Conservation (phyloP, 106 monocot species). For the Ottelia alismoides region DNA sequence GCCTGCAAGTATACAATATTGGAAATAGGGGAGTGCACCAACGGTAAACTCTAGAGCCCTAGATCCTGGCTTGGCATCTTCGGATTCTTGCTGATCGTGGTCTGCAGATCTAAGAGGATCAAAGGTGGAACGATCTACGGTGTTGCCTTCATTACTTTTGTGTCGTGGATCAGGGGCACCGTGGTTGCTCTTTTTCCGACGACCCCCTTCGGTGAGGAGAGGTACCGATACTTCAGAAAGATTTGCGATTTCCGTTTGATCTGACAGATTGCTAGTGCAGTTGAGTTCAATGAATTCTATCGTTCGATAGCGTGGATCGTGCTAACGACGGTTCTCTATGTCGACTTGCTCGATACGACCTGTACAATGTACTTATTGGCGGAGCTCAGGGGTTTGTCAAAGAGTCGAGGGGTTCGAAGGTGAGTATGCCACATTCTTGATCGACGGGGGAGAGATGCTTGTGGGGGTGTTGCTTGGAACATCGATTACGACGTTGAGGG, state of each 20-base stretch:
- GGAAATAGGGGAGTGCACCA: constrained; percentile 24
- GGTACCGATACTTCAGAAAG: constrained; percentile 38
- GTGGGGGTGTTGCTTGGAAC: constrained; percentile 37
- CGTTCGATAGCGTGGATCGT: constrained; percentile 26
- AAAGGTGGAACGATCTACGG: constrained; percentile 62
- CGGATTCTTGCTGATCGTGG: constrained; percentile 39
- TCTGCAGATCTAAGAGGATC: constrained; percentile 17
- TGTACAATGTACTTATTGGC: constrained; percentile 76
- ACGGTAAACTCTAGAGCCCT: constrained; percentile 30
- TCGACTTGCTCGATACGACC: constrained; percentile 65
- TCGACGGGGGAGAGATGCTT: constrained; percentile 35
- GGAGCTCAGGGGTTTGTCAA: constrained; percentile 41
- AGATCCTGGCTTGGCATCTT: constrained; percentile 64
- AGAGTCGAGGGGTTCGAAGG: constrained; percentile 49
- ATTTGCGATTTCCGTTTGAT: constrained; percentile 43
- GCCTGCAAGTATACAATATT: constrained; percentile 26
- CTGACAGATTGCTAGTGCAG: constrained; percentile 18
- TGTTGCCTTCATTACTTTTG: constrained; percentile 43
- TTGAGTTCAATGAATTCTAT: constrained; percentile 29
- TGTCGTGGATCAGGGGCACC: constrained; percentile 53
- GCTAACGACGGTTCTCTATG: constrained; percentile 38
- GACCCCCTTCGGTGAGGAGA: constrained; percentile 25
- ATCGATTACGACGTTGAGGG: constrained; percentile 47
- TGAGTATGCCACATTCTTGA: constrained; percentile 51
- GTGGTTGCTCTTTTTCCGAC: constrained; percentile 37